Evolutionary conservation across 495 filamentous ascomycete genomes (phyloP), one percentile per base, ranked within the genome.

Genomic region (Elaphomyces granulatus): DNA sequence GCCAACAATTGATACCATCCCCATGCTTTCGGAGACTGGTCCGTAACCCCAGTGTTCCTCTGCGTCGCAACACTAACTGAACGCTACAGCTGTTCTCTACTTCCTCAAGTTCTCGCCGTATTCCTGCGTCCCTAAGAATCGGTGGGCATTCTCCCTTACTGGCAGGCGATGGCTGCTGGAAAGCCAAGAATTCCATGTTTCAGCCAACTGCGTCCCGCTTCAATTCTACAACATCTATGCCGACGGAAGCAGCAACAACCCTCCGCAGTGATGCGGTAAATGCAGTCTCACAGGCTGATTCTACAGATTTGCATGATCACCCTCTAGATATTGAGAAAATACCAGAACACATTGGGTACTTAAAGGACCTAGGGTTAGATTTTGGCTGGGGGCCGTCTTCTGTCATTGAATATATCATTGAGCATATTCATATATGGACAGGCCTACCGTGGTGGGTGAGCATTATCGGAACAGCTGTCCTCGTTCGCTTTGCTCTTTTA

Each of bases 361-460:
- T 98, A 37, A 79, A 82, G 47, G 70, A 72, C 0, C 60, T 94
- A 15, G 90, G 90, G 1, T 59, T 96, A 15, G 84, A 94, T 45
- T 95, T 75, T 50, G 84, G 87, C 50, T 86, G 65, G 66, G 87
- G 90, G 16, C 69, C 78, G 2, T 80, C 83, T 0, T 51, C 75
- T 1, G 42, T 72, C 8, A 71, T 90, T 39, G 66, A 95, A 64
- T 83, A 61, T 60, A 2, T 77, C 6, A 59, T 95, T 20, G 90
- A 98, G 60, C 77, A 87, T 51, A 51, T 90, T 36, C 83, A 95
- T 59, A 58, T 94, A 40, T 77, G 66, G 50, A 51, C 54, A 2
- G 84, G 75, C 8, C 55, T 81, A 37, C 81, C 83, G 1, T 95
- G 88, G 90, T 85, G 83, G 77, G 73, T 59, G 4, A 75, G 81